These are phyloP conservation scores for Lagenidium giganteum DNA, from an alignment of 352 stramenopile species.

Conservation along the genomic window DNA sequence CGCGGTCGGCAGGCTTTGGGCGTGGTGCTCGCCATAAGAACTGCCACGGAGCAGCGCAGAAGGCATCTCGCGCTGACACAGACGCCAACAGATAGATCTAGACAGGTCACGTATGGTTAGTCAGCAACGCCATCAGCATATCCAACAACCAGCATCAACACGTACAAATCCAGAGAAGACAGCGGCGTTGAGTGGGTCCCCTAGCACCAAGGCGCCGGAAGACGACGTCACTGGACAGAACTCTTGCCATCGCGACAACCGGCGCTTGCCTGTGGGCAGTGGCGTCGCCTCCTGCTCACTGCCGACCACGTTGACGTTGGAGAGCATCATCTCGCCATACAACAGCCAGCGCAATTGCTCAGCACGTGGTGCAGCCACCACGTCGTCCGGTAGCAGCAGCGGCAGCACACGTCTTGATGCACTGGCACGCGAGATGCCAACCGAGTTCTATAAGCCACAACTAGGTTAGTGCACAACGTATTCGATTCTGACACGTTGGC, in stretches of 20 bases:
- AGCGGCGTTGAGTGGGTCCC: conserved; percentile 34
- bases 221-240: conserved; percentile 55
- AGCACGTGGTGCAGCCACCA: conserved; percentile 21
- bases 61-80: conserved; percentile 19
- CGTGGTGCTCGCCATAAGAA: conserved; percentile 31
- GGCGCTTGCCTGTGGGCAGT: conserved; percentile 2
- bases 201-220: conserved; percentile 15
- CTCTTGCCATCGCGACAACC: conserved; percentile 50
- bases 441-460: conserved; percentile 24
- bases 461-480: conserved; percentile 13
- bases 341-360: conserved; percentile 63
- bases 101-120: neutral
- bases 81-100: conserved; percentile 61
- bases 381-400: conserved; percentile 32
- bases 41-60: conserved; percentile 39
- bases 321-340: no score
- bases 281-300: neutral
- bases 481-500: no score
- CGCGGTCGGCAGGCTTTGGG: conserved; percentile 2
- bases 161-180: conserved; percentile 31
- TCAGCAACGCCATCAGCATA: neutral
- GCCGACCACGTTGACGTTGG: conserved; percentile 2
- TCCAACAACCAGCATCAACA: no score
- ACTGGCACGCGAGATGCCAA: conserved; percentile 37
- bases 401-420: conserved; percentile 25